Percentiles rank a stretch among this genome's conserved stretches.
These are phyloP conservation scores for Skeletonema tropicum DNA, from an alignment of 108 stramenopile genomes.

Conservation along the genomic window DNA sequence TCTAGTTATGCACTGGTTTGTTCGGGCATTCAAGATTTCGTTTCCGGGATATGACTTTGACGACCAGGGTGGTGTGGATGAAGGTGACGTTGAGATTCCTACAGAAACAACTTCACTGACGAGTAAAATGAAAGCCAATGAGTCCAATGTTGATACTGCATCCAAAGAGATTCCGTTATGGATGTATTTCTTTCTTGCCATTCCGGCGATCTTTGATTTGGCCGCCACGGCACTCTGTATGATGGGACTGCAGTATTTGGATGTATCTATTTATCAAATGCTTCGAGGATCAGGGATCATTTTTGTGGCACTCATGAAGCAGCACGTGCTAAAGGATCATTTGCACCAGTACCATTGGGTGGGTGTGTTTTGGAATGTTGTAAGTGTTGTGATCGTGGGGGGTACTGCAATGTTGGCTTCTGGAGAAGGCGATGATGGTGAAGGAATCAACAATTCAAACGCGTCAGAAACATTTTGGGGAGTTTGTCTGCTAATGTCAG, in stretches of 20 bases:
- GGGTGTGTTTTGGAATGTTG: conserved; percentile 86
- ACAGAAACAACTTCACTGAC: conserved; percentile 21
- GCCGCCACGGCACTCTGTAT: conserved; percentile 86
- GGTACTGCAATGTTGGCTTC: conserved; percentile 70
- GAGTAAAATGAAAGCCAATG: conserved; percentile 20
- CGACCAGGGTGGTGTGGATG: conserved; percentile 15
- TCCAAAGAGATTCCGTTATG: conserved; percentile 53
- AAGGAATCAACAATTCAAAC: conserved; percentile 15
- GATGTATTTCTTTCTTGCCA: conserved; percentile 87
- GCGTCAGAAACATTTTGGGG: conserved; percentile 69
- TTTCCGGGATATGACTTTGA: conserved; percentile 83
- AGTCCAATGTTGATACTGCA: conserved; percentile 1
- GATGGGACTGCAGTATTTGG: conserved; percentile 87
- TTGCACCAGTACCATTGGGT: conserved; percentile 85
- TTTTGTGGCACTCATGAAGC: conserved; percentile 93
- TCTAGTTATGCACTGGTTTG: conserved; percentile 79
- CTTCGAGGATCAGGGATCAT: conserved; percentile 89
- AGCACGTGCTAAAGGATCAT: conserved; percentile 73
- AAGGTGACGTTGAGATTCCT: conserved; percentile 13
- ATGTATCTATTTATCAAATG: conserved; percentile 89
- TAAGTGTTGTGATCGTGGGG: conserved; percentile 84
- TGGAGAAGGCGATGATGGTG: conserved; percentile 20
- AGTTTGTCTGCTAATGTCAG: conserved; percentile 76
- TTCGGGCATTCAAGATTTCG: conserved; percentile 69
- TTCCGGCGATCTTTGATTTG: conserved; percentile 87